Evolutionary conservation across 2,329 filamentous ascomycete species (phyloP).

Genomic region (Bretziella fagacearum): DNA sequence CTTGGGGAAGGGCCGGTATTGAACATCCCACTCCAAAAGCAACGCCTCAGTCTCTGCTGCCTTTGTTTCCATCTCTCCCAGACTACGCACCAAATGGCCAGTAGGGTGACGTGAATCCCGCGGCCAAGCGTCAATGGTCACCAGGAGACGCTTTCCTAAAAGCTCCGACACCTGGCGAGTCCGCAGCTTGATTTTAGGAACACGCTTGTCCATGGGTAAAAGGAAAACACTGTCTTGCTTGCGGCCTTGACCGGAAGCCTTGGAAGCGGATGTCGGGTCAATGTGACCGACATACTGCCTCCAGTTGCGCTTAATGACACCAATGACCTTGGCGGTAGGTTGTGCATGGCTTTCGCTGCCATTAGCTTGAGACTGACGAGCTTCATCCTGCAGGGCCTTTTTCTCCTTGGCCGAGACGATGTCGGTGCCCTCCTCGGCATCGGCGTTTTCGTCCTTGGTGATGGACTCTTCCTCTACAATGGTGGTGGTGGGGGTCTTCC

Average conservation of each 20-base stretch:
- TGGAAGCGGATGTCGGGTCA: conserved; percentile 67
- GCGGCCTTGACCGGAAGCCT: conserved; percentile 51
- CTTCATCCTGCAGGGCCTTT: conserved; percentile 77
- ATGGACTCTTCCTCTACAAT: conserved; percentile 88
- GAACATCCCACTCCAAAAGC: conserved; percentile 87
- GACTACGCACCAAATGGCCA: conserved; percentile 81
- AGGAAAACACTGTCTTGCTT: conserved; percentile 88
- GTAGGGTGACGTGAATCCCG: conserved; percentile 81
- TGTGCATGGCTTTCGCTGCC: conserved; percentile 61
- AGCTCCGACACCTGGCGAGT: conserved; percentile 82
- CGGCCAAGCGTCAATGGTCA: conserved; percentile 92
- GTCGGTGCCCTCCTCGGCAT: conserved; percentile 54
- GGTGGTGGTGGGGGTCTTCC: conserved; percentile 90
- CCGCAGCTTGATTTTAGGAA: conserved; percentile 86
- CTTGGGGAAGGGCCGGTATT: conserved; percentile 93
- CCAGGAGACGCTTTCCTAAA: conserved; percentile 75
- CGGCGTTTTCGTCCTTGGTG: conserved; percentile 85
- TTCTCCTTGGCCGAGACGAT: conserved; percentile 57
- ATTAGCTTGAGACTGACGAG: conserved; percentile 66
- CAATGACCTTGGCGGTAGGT: conserved; percentile 82
- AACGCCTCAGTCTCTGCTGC: conserved; percentile 94
- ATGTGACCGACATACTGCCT: conserved; percentile 94
- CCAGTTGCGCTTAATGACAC: conserved; percentile 91
- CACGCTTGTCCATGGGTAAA: conserved; percentile 93
- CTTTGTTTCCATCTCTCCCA: conserved; percentile 90